Base-by-base conservation (phyloP, 768 basidiomycete genomes). In the Termitomyces sp. region DNA sequence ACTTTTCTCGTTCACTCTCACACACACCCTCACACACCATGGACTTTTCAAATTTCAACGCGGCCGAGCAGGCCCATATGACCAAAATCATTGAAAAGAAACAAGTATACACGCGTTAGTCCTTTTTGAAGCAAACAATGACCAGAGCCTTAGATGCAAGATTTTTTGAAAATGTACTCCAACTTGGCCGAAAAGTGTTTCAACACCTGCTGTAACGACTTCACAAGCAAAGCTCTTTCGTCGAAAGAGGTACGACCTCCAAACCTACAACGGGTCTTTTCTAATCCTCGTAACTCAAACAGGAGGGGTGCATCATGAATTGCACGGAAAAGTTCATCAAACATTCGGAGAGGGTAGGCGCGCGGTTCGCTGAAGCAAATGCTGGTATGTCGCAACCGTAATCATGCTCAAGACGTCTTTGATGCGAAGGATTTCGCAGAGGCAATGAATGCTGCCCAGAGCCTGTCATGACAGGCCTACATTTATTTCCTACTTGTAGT, bases 271-370 rank as follows among this genome's bases (percentile, higher is more conserved):
- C 36, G 13, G 22, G 36, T 48, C 4, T 57, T 57, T 18, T 61
- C 2, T 2, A 28, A 49, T 55, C 13, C 12, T 55, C 51, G 56
- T 57, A 42, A 39, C 24, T 24, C 49, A 33, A 56, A 53, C 58
- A 98, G 95, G 91, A 91, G 69, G 84, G 86, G 66, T 99, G 96
- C 72, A 86, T 96, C 51, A 81, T 86, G 75, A 94, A 96, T 78
- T 99, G 96, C 78, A 84, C 94, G 22, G 96, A 98, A 81, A 99
- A 98, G 76, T 98, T 97, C 80, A 78, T 98, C 70, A 97, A 97
- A 73, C 94, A 97, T 72, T 94, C 94, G 12, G 95, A 98, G 72
- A 83, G 95, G 55, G 90, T 96, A 16, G 94, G 94, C 6, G 89
- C 93, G 33, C 84, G 95, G 50, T 97, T 96, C 71, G 93, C 94